These are phyloP conservation scores for Phoma sp. DNA, from an alignment of 2,329 filamentous ascomycete genomes.

Conservation along the genomic window DNA sequence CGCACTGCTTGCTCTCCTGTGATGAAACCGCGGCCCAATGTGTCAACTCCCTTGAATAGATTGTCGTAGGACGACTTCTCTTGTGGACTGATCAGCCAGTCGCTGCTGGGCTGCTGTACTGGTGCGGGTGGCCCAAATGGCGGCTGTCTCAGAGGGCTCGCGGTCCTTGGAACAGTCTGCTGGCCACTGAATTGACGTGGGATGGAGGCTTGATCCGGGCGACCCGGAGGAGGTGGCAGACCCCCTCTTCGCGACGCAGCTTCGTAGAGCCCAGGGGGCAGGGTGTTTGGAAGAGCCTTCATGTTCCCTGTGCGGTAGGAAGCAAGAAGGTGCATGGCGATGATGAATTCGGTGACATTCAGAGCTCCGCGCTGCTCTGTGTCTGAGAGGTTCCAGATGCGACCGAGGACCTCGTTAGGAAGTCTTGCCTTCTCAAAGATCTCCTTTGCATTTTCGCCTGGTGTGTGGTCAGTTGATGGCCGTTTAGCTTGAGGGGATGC, in stretches of 20 bases:
- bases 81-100: slow-evolving; percentile 82
- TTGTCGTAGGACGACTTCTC: slow-evolving; percentile 90
- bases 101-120: slow-evolving; percentile 64
- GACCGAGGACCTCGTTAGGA: slow-evolving; percentile 88
- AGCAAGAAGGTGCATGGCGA: slow-evolving; percentile 96
- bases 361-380: slow-evolving; percentile 90
- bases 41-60: slow-evolving; percentile 85
- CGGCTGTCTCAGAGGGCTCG: slow-evolving; percentile 62
- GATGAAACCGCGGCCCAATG: slow-evolving; percentile 79
- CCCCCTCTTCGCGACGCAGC: slow-evolving; percentile 73
- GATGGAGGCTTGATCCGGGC: slow-evolving; percentile 67
- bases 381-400: slow-evolving; percentile 95
- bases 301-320: slow-evolving; percentile 87
- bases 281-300: slow-evolving; percentile 76
- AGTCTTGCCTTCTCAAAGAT: slow-evolving; percentile 95
- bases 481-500: neutral
- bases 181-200: slow-evolving; percentile 82
- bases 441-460: slow-evolving; percentile 84
- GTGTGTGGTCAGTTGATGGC: slow-evolving; percentile 10
- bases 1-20: slow-evolving; percentile 93
- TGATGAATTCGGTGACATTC: slow-evolving; percentile 90
- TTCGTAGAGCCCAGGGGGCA: slow-evolving; percentile 88
- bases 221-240: slow-evolving; percentile 52
- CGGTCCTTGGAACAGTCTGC: slow-evolving; percentile 60
- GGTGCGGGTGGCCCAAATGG: slow-evolving; percentile 59